Evolutionary conservation across 2,329 filamentous ascomycete genomes (phyloP), one percentile per base, ranked within the genome.

Genomic region (Neonectria coccinea): DNA sequence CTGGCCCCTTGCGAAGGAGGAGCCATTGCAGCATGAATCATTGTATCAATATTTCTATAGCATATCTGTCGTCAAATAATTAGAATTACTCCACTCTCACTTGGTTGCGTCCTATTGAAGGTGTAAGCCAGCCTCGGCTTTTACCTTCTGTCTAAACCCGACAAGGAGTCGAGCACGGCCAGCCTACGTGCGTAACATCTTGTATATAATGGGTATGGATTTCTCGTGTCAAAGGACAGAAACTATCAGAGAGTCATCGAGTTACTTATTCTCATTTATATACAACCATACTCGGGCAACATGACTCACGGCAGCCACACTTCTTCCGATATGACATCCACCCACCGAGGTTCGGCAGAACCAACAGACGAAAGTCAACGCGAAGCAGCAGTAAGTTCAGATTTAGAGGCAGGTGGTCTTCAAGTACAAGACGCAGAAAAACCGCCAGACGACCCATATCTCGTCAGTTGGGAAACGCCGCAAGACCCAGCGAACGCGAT

Each of bases 391-490:
- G 4, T 6, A 12, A 9, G 9, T n/a, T 12, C 9, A 51, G 47
- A 51, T 33, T 10, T 51, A 14, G 47, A 51, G 18, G 27, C 27
- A 18, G 27, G 27, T 7, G 2, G 5, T n/a, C 20, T 10, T 0
- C 5, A 10, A 1, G 6, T 2, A 20, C 12, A 33, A 14, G 11
- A 51, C 4, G 2, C 27, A 51, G 47, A 33, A 5, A 11, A 6
- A 3, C 3, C 8, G 9, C 27, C n/a, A 7, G n/a, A 31, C 8
- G 69, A 84, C 54, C 79, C 80, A 4, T 78, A 83, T 53, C 73
- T 84, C 12, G 81, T 85, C 20, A 73, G 73, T 3, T 85, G 88
- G 87, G 79, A 84, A 39, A 85, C 85, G 0, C 83, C 85, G 4
- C 80, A 88, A 56, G 84, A 86, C 69, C 78, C 78, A 1, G 75